Percentiles rank a stretch among this genome's conserved stretches.
These are phyloP conservation scores for Komagataella kurtzmanii DNA, from an alignment of 805 yeast genomes.

Conservation along the genomic window DNA sequence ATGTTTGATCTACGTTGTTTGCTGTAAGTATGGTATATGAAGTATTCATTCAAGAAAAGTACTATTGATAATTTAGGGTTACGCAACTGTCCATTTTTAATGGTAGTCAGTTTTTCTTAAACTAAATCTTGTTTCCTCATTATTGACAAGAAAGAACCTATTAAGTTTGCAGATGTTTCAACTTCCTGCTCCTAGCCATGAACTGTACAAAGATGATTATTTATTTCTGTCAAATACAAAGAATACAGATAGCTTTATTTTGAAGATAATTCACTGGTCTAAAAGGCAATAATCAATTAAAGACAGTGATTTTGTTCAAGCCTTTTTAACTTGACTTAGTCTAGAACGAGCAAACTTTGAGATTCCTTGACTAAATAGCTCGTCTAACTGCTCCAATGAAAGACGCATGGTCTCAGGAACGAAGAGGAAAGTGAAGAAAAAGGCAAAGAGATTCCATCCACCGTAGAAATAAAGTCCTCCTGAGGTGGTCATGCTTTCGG, in stretches of 20 bases:
- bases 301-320: neutral
- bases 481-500: constrained; percentile 52
- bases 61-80: neutral
- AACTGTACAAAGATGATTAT: no score
- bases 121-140: neutral
- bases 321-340: neutral
- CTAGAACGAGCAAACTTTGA: neutral
- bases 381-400: constrained; percentile 55
- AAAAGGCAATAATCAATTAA: neutral
- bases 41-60: neutral
- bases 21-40: neutral
- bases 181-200: no score
- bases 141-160: neutral
- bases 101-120: neutral
- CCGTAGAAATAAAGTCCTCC: constrained; percentile 61
- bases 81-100: neutral
- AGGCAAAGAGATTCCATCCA: constrained; percentile 42
- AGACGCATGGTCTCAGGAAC: constrained; percentile 59
- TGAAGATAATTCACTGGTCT: no score
- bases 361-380: constrained; percentile 24
- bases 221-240: no score
- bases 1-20: neutral
- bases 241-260: no score
- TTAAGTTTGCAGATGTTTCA: neutral
- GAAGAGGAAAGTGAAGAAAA: constrained; percentile 40